Evolutionary conservation across 768 basidiomycete genomes (phyloP).

Genomic region (Suillus subluteus): DNA sequence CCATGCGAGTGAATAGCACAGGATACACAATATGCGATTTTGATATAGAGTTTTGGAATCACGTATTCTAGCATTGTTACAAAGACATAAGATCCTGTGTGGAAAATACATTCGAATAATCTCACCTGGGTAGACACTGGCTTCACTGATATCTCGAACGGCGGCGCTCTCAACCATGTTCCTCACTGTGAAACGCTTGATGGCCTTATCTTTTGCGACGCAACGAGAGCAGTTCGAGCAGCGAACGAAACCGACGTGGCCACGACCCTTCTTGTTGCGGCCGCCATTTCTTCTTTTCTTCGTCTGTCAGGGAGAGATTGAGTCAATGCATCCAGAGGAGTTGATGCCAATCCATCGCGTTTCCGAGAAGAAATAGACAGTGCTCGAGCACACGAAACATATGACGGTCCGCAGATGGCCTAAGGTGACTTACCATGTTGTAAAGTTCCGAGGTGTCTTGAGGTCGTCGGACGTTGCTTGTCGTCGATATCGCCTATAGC

Average conservation of each 20-base stretch:
- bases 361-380: background rate
- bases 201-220: slow-evolving; percentile 98
- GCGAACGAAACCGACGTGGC: slow-evolving; percentile 91
- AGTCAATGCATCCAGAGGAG: background rate
- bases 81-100: background rate
- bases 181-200: slow-evolving; percentile 98
- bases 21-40: slow-evolving; percentile 98
- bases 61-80: slow-evolving; percentile 71
- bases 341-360: no score
- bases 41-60: slow-evolving; percentile 97
- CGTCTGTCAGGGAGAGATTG: slow-evolving; percentile 57
- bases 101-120: slow-evolving; percentile 14
- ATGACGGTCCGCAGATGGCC: background rate
- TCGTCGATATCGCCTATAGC: slow-evolving; percentile 14
- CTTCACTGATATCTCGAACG: slow-evolving; percentile 95
- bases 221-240: slow-evolving; percentile 99
- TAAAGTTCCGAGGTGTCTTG: slow-evolving; percentile 12
- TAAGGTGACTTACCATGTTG: slow-evolving; percentile 35
- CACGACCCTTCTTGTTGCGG: slow-evolving; percentile 99
- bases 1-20: slow-evolving; percentile 99
- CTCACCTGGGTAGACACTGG: slow-evolving; percentile 88
- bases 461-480: no score
- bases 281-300: slow-evolving; percentile 99
- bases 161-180: slow-evolving; percentile 99
- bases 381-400: background rate